Evolutionary conservation across 208 protist genomes (phyloP).

Genomic region (Crithidia thermophila): DNA sequence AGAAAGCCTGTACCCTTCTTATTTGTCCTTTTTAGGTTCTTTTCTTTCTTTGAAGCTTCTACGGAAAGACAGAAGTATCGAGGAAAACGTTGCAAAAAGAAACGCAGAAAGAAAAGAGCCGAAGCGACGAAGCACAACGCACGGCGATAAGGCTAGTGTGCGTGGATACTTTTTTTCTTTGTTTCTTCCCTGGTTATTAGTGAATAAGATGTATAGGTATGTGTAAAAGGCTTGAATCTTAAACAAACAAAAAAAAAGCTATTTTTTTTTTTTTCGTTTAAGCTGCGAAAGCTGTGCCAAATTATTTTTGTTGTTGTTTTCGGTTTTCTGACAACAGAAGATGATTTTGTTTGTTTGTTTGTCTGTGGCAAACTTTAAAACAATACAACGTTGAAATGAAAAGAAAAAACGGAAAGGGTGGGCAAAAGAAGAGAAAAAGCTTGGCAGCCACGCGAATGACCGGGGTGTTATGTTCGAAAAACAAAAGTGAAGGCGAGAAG

Average conservation of each 20-base stretch:
- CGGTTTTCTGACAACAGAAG: background rate
- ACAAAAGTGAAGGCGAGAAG: background rate
- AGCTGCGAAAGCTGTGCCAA: too few species aligned
- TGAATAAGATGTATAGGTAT: background rate
- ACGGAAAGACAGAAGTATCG: too few species aligned
- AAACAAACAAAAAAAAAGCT: background rate
- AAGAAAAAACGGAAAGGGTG: background rate
- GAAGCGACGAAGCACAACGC: background rate
- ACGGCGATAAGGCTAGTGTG: conserved; percentile 5
- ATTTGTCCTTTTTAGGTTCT: background rate
- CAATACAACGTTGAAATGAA: too few species aligned
- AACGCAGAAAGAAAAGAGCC: conserved; percentile 9
- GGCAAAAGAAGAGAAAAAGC: too few species aligned
- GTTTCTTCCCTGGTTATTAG: background rate
- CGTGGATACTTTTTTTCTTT: background rate
- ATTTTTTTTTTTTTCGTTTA: background rate
- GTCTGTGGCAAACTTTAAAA: too few species aligned
- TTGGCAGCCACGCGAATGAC: background rate
- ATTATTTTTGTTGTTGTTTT: too few species aligned
- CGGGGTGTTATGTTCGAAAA: background rate
- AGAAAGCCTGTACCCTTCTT: too few species aligned
- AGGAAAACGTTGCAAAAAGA: background rate
- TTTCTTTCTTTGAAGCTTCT: background rate
- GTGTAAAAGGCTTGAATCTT: background rate
- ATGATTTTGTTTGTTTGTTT: too few species aligned